Base-by-base conservation (phyloP, 805 yeast species). In the Wickerhamomyces kurtzmanii region DNA sequence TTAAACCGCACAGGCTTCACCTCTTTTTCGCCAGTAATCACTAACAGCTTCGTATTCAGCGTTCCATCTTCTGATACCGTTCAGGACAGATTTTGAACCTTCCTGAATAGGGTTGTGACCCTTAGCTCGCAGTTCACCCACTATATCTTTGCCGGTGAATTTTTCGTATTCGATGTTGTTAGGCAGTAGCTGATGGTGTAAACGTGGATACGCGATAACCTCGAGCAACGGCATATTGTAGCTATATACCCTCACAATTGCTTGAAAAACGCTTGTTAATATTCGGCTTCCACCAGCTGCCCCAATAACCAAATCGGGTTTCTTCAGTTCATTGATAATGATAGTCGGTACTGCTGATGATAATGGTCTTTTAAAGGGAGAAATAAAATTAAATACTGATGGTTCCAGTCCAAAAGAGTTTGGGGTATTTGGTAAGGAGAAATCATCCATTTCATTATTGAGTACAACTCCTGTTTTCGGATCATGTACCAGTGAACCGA, bases 221-320 rank as follows among this genome's bases (percentile, higher is more conserved):
- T 82, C 77, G 14, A 84, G 55, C 4, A 86, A 47, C 1, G 75
- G 63, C 56, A 72, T 47, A 2, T 65, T 53, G 43, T 74, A 70
- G 47, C 71, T 72, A 36, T 76, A 74, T 3, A 61, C 56, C 29
- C 96, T 57, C 2, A 82, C 64, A 12, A 89, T 66, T 0, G 89
- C 86, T 49, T 86, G 91, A 31, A 89, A 67, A 4, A 89, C 73
- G 1, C 93, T 71, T 0, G 95, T 83, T 10, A 81, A 64, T 28
- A 89, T 89, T 31, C 91, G 61, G 6, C 91, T 78, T 0, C 97
- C 97, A 8, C 98, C 98, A 2, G 96, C 93, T 1, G 95, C 91
- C 0, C 96, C 97, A 33, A 89, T 66, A 5, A 80, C 70, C 15
- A 82, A 47, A 39, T 78, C 86, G 0, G 80, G 73, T 7, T 46